Percentiles rank a stretch among this genome's conserved stretches.
Evolutionary conservation across 148 eudicot genomes (phyloP).

Genomic region (Simmondsia chinensis): DNA sequence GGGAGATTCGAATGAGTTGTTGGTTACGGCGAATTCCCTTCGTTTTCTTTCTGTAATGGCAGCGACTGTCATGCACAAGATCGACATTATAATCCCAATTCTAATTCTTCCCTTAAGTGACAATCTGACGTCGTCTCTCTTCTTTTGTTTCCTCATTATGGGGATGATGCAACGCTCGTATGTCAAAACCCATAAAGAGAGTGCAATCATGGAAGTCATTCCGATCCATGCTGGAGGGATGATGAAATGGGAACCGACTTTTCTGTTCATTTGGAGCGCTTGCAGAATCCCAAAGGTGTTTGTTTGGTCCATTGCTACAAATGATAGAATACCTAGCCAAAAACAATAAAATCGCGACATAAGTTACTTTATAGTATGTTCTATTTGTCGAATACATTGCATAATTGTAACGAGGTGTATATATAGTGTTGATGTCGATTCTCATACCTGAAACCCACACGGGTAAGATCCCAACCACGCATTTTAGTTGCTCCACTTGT

Average conservation of each 20-base stretch:
- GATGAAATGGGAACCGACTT: constrained; percentile 28
- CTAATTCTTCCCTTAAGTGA: constrained; percentile 23
- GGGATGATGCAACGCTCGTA: constrained; percentile 47
- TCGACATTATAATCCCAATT: constrained; percentile 55
- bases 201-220: constrained; percentile 40
- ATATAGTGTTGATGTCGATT: too few relatives aligned
- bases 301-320: constrained; percentile 62
- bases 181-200: constrained; percentile 41
- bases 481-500: constrained; percentile 60
- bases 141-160: constrained; percentile 4
- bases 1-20: constrained; percentile 31
- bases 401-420: too few relatives aligned
- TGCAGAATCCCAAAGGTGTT: constrained; percentile 60
- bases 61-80: constrained; percentile 35
- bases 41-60: constrained; percentile 37
- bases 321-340: constrained; percentile 38
- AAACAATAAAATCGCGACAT: too few relatives aligned
- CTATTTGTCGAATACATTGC: too few relatives aligned
- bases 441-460: constrained; percentile 66
- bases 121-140: constrained; percentile 25
- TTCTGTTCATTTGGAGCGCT: constrained; percentile 43
- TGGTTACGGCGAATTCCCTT: constrained; percentile 27
- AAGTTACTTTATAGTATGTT: too few relatives aligned
- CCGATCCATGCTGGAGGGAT: constrained; percentile 70
- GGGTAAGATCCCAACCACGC: constrained; percentile 46